A percentile compares a stretch with the other conserved stretches of the same genome.
Evolutionary conservation across 176 grass and related monocot genomes (phyloP).

Genomic region (Poa pratensis): DNA sequence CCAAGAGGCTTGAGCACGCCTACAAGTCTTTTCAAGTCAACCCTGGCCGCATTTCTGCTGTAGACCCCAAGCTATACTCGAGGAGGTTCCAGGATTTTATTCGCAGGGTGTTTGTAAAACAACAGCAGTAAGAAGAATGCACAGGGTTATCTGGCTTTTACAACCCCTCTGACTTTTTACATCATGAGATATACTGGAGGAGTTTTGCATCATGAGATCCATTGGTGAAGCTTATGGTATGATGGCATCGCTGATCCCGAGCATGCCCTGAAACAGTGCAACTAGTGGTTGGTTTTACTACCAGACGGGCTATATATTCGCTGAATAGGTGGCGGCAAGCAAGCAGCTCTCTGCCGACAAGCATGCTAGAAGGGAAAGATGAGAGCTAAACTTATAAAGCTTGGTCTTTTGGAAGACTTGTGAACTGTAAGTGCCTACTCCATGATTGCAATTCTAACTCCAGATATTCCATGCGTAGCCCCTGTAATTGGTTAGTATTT

Average conservation of each 20-base stretch:
- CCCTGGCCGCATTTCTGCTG: slow-evolving; percentile 74
- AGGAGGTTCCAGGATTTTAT: slow-evolving; percentile 91
- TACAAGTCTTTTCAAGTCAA: slow-evolving; percentile 89
- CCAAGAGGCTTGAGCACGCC: slow-evolving; percentile 83
- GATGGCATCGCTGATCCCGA: slow-evolving; percentile 50
- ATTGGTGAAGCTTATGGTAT: slow-evolving; percentile 49
- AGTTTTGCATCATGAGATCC: slow-evolving; percentile 49
- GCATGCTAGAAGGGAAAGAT: slow-evolving; percentile 56
- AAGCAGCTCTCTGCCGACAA: slow-evolving; percentile 51
- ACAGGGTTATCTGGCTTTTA: not conserved
- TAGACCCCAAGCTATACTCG: slow-evolving; percentile 86
- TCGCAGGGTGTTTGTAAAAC: slow-evolving; percentile 67
- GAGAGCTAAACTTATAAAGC: slow-evolving; percentile 47
- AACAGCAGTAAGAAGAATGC: slow-evolving; percentile 43
- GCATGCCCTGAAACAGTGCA: slow-evolving; percentile 50
- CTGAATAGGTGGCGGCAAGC: slow-evolving; percentile 49
- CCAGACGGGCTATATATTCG: slow-evolving; percentile 24
- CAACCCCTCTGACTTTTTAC: slow-evolving; percentile 39
- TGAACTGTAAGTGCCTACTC: slow-evolving; percentile 50
- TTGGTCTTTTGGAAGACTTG: slow-evolving; percentile 46
- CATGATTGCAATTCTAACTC: slow-evolving; percentile 50
- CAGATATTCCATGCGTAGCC: slow-evolving; percentile 14
- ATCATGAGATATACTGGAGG: slow-evolving; percentile 50
- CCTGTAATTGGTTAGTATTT: not conserved
- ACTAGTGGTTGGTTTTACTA: slow-evolving; percentile 33